Percentiles rank a stretch among this genome's conserved stretches.
phyloP scores from a whole-genome alignment of 345 rosid genomes.

The Brassica incana region DNA sequence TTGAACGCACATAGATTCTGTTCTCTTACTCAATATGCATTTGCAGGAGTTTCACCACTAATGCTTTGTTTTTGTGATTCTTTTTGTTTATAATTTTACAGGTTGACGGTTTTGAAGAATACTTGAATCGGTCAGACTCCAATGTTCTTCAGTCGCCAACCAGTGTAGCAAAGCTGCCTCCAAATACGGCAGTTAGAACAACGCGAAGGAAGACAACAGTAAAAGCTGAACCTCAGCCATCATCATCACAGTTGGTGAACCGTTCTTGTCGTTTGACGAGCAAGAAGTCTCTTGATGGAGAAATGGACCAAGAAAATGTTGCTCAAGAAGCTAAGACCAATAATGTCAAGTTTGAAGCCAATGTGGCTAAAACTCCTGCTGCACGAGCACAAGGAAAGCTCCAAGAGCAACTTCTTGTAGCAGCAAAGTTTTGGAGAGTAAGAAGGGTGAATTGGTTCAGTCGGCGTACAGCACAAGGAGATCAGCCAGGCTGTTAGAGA shows the following conservation, averaged over 20 bases:
- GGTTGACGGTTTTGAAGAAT: conserved; percentile 84
- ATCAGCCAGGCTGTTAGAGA: conserved; percentile 67
- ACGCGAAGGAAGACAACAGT: conserved; percentile 48
- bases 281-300: conserved; percentile 35
- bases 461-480: conserved; percentile 61
- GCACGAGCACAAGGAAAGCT: conserved; percentile 41
- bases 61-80: too few relatives aligned
- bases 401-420: conserved; percentile 20
- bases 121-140: conserved; percentile 39
- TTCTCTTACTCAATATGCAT: not conserved
- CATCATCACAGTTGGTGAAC: conserved; percentile 33
- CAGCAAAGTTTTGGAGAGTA: not conserved
- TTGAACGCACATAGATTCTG: not conserved
- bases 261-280: conserved; percentile 45
- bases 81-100: conserved; percentile 18
- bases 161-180: conserved; percentile 28
- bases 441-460: conserved; percentile 40
- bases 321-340: conserved; percentile 27
- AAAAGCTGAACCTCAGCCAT: conserved; percentile 42
- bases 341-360: conserved; percentile 23
- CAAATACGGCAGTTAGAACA: conserved; percentile 46
- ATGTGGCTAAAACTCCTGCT: conserved; percentile 33
- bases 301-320: conserved; percentile 45
- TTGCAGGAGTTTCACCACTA: too few relatives aligned
- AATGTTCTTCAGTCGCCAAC: conserved; percentile 44